These are phyloP conservation scores for Calocera viscosa DNA, from an alignment of 768 basidiomycete species.

Conservation along the genomic window DNA sequence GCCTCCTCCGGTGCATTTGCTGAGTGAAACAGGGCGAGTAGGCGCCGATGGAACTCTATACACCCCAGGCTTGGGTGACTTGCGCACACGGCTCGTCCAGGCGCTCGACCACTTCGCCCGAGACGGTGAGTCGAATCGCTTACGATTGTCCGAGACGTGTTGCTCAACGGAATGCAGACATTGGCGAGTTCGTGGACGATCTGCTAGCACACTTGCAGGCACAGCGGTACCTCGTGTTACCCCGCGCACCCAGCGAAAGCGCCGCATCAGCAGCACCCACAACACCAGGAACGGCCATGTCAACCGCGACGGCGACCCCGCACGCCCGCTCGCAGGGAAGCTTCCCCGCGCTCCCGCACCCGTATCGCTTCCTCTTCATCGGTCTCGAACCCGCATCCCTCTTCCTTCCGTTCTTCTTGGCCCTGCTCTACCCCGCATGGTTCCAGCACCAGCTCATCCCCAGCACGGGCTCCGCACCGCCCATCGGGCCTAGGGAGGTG, in stretches of 20 bases:
- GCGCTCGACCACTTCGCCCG: neutral
- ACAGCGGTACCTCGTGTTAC: neutral
- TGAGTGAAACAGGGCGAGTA: neutral
- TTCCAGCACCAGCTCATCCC: constrained; percentile 57
- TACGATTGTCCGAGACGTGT: neutral
- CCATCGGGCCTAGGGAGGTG: constrained; percentile 36
- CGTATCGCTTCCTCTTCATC: constrained; percentile 2
- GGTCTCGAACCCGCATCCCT: constrained; percentile 1
- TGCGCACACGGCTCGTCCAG: neutral
- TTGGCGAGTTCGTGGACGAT: neutral
- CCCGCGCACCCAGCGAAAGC: neutral
- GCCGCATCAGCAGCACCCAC: neutral
- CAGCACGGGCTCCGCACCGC: constrained; percentile 24
- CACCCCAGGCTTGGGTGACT: neutral
- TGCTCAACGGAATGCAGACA: neutral
- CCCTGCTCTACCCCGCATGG: constrained; percentile 34
- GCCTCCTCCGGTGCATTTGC: neutral
- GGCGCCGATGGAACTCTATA: neutral
- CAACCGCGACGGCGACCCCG: neutral
- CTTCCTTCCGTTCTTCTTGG: constrained; percentile 8
- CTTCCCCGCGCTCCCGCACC: constrained; percentile 4
- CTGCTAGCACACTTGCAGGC: neutral
- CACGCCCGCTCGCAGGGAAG: neutral
- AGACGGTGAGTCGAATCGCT: neutral
- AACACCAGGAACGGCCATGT: constrained; percentile 4